Conservation (phyloP, 306 rosid genomes). For the Vigna angularis region DNA sequence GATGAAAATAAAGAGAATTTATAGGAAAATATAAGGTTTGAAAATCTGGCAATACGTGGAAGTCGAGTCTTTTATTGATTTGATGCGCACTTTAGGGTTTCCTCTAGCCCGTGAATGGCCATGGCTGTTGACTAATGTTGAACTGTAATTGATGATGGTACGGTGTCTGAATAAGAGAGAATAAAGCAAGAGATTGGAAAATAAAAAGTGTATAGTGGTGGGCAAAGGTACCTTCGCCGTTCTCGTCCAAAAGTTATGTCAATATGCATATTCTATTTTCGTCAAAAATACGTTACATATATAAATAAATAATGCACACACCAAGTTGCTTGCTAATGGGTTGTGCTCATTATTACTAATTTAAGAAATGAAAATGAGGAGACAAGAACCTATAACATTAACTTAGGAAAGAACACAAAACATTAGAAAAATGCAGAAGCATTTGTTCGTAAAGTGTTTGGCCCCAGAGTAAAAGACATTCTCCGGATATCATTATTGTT, state of each 20-base stretch:
- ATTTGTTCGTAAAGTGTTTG: neutral
- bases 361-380: conserved; percentile 11
- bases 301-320: neutral
- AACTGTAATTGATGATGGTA: conserved; percentile 20
- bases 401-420: neutral
- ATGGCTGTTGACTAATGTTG: conserved; percentile 7
- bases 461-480: conserved; percentile 24
- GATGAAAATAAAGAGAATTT: no score
- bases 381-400: neutral
- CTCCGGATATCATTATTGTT: conserved; percentile 23
- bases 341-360: conserved; percentile 12
- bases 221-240: conserved; percentile 40
- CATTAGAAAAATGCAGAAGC: neutral
- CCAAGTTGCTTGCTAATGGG: neutral
- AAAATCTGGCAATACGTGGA: conserved; percentile 13
- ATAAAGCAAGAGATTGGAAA: conserved; percentile 6
- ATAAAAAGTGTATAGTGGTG: conserved; percentile 16
- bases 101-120: neutral
- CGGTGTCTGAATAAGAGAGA: conserved; percentile 13
- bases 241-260: conserved; percentile 40
- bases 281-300: conserved; percentile 13
- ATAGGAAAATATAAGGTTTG: neutral
- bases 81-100: conserved; percentile 34
- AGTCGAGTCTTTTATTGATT: conserved; percentile 32
- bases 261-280: conserved; percentile 13